phyloP scores from a whole-genome alignment of 2,329 filamentous ascomycete genomes.

The Septoria linicola region DNA sequence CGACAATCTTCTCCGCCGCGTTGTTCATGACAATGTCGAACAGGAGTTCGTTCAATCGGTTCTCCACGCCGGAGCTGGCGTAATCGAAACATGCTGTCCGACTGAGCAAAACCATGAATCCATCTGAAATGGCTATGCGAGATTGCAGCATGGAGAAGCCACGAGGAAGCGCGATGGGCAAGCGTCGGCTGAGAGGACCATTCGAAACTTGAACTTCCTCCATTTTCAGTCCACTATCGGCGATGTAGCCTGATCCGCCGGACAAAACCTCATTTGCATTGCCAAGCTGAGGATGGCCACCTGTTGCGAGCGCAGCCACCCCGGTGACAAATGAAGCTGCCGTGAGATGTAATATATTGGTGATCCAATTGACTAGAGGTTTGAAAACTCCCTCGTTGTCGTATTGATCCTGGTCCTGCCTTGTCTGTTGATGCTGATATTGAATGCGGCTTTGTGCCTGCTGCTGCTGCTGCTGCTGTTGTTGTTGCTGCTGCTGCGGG shows the following conservation, averaged over 20 bases:
- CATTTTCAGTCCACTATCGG: slow-evolving; percentile 24
- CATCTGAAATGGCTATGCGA: slow-evolving; percentile 30
- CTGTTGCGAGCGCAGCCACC: slow-evolving; percentile 19
- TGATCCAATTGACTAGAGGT: slow-evolving; percentile 28
- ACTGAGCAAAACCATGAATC: slow-evolving; percentile 32
- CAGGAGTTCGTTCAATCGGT: slow-evolving; percentile 34
- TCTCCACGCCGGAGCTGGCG: slow-evolving; percentile 33
- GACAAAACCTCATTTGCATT: slow-evolving; percentile 19
- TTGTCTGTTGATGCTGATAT: slow-evolving; percentile 11
- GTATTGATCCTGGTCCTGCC: slow-evolving; percentile 1
- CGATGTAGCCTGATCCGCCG: slow-evolving; percentile 18
- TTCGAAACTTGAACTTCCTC: slow-evolving; percentile 19
- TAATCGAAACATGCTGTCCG: slow-evolving; percentile 39
- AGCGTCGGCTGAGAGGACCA: slow-evolving; percentile 21
- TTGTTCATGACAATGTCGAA: slow-evolving; percentile 35
- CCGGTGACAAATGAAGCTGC: slow-evolving; percentile 21
- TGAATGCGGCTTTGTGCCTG: slow-evolving; percentile 4
- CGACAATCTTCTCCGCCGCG: slow-evolving; percentile 21
- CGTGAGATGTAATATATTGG: slow-evolving; percentile 27
- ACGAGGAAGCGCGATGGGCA: slow-evolving; percentile 36
- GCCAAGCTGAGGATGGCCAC: slow-evolving; percentile 17
- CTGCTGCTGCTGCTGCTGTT: slow-evolving; percentile 10
- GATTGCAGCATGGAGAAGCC: slow-evolving; percentile 36
- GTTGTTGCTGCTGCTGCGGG: slow-evolving; percentile 4
- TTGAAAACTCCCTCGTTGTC: slow-evolving; percentile 18